Evolutionary conservation across 768 basidiomycete species (phyloP).

Genomic region (Boletus pseudo-olivaceus): DNA sequence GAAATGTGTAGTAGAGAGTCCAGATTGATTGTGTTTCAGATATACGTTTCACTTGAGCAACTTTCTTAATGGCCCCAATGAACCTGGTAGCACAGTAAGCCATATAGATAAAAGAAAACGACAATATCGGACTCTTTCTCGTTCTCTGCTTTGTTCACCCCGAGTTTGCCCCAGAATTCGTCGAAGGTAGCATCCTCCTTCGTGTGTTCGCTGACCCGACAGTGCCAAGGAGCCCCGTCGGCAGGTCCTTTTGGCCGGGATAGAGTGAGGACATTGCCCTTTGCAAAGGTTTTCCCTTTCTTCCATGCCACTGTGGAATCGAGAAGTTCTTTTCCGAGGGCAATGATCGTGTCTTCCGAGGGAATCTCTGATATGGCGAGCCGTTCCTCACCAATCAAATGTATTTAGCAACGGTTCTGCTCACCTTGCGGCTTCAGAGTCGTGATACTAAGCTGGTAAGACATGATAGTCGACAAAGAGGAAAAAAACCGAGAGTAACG

Average conservation of each 20-base stretch:
- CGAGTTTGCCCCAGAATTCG: conserved; percentile 67
- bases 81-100: conserved; percentile 43
- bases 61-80: conserved; percentile 62
- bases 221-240: conserved; percentile 65
- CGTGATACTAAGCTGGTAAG: conserved; percentile 38
- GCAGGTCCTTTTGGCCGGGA: conserved; percentile 47
- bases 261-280: conserved; percentile 52
- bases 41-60: conserved; percentile 55
- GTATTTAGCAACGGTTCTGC: not conserved
- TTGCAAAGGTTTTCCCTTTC: conserved; percentile 58
- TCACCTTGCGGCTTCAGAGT: conserved; percentile 40
- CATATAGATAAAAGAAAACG: not conserved
- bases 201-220: conserved; percentile 63
- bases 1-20: conserved; percentile 70
- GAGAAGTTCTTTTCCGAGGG: conserved; percentile 52
- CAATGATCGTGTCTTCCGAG: conserved; percentile 52
- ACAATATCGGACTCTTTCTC: conserved; percentile 56
- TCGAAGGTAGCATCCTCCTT: conserved; percentile 69
- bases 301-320: conserved; percentile 61
- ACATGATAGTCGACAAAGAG: conserved; percentile 19
- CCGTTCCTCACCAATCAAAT: not conserved
- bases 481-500: not conserved
- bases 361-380: conserved; percentile 49
- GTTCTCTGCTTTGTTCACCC: conserved; percentile 60
- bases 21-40: conserved; percentile 65